Evolutionary conservation across 805 yeast genomes (phyloP).

Genomic region (Metschnikowia anglica): DNA sequence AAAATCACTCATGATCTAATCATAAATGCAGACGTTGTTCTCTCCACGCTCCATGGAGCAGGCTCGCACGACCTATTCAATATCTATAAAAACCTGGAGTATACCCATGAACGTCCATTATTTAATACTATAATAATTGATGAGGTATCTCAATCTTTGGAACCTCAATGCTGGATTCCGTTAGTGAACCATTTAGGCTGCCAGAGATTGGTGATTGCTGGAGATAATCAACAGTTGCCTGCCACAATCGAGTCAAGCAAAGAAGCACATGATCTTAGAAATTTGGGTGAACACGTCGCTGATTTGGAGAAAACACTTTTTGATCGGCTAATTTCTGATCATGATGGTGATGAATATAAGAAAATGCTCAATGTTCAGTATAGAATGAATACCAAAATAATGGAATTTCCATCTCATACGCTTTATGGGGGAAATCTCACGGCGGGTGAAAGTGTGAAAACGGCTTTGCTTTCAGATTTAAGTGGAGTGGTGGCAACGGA

Average conservation of each 20-base stretch:
- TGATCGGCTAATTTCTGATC: constrained; percentile 62
- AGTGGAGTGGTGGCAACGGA: constrained; percentile 45
- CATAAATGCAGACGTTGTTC: constrained; percentile 61
- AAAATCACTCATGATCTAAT: constrained; percentile 61
- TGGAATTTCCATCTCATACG: constrained; percentile 67
- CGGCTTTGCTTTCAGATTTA: constrained; percentile 55
- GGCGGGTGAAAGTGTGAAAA: constrained; percentile 61
- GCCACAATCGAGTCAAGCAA: constrained; percentile 73
- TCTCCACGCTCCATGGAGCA: constrained; percentile 86
- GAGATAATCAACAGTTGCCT: constrained; percentile 89
- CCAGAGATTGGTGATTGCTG: constrained; percentile 73
- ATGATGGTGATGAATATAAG: constrained; percentile 46
- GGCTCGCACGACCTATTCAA: constrained; percentile 68
- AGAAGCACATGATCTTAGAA: constrained; percentile 17
- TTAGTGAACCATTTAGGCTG: constrained; percentile 60
- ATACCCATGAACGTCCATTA: constrained; percentile 32
- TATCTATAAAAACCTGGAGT: constrained; percentile 39
- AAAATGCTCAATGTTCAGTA: constrained; percentile 75
- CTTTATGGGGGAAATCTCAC: constrained; percentile 62
- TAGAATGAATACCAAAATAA: constrained; percentile 77
- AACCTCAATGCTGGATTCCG: constrained; percentile 97
- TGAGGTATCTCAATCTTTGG: constrained; percentile 91
- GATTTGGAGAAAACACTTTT: constrained; percentile 68
- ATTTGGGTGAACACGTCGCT: constrained; percentile 35
- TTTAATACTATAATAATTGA: constrained; percentile 87